phyloP scores from a whole-genome alignment of 768 basidiomycete genomes.

The Kwoniella newhampshirensis region DNA sequence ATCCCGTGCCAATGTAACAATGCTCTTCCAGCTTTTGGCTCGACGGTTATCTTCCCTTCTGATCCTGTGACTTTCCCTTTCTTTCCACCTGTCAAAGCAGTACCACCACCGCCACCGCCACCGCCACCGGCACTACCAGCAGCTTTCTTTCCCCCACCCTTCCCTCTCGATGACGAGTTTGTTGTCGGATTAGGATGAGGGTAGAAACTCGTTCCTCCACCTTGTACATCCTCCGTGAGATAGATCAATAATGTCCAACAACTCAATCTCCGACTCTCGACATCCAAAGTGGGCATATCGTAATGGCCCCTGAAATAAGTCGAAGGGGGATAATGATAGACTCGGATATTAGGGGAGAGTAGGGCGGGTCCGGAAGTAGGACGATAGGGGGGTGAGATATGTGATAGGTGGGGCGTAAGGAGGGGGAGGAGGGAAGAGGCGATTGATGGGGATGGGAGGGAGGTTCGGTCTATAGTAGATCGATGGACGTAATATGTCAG shows the following conservation, averaged over 20 bases:
- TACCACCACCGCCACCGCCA: no score
- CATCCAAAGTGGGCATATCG: constrained; percentile 28
- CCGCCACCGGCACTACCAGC: background rate
- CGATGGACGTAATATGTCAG: background rate
- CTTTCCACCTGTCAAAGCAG: background rate
- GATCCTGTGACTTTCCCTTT: constrained; percentile 4
- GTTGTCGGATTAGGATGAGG: constrained; percentile 1
- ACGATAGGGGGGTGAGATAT: constrained; percentile 7
- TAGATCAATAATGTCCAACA: constrained; percentile 39
- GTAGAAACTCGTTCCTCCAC: constrained; percentile 41
- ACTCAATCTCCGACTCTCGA: constrained; percentile 10
- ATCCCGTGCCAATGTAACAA: constrained; percentile 43
- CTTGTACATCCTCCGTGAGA: constrained; percentile 18
- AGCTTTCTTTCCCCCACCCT: constrained; percentile 1
- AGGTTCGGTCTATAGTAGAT: constrained; percentile 17
- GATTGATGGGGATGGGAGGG: constrained; percentile 22
- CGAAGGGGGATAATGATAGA: constrained; percentile 32
- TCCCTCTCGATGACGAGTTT: background rate
- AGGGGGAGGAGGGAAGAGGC: constrained; percentile 14
- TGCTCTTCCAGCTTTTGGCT: constrained; percentile 33
- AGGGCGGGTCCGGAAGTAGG: background rate
- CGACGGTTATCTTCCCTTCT: constrained; percentile 24
- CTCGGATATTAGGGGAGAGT: constrained; percentile 32
- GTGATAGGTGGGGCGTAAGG: constrained; percentile 18
- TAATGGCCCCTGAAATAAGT: constrained; percentile 32